A percentile compares a stretch with the other conserved stretches of the same genome.
Evolutionary conservation across 2,329 filamentous ascomycete genomes (phyloP).

Genomic region (Stachybotrys echinatus): DNA sequence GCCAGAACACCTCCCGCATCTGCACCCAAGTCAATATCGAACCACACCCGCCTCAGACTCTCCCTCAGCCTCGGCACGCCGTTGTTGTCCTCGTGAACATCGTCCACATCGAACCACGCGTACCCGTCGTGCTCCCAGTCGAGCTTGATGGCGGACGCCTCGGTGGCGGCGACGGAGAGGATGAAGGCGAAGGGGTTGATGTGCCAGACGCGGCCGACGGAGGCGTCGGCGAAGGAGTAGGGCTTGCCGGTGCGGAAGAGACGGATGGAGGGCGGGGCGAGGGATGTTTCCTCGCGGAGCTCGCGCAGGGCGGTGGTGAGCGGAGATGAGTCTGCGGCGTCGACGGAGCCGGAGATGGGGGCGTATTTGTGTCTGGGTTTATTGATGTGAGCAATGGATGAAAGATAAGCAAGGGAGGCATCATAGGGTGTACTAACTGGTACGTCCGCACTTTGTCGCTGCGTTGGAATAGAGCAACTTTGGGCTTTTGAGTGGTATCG

Average conservation of each 20-base stretch:
- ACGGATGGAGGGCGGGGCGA: slow-evolving; percentile 39
- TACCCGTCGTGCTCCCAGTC: slow-evolving; percentile 60
- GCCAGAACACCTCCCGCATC: slow-evolving; percentile 39
- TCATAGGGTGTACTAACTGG: slow-evolving; percentile 39
- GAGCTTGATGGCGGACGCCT: slow-evolving; percentile 39
- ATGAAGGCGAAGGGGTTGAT: slow-evolving; percentile 58
- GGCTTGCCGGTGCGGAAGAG: slow-evolving; percentile 53
- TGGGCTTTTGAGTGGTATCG: slow-evolving; percentile 28
- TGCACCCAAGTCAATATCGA: slow-evolving; percentile 44
- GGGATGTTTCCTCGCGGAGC: slow-evolving; percentile 55
- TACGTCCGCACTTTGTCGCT: slow-evolving; percentile 57
- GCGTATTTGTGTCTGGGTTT: slow-evolving; percentile 47
- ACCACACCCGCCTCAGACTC: slow-evolving; percentile 54
- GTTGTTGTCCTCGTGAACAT: slow-evolving; percentile 38
- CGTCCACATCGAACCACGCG: slow-evolving; percentile 50
- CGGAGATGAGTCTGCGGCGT: slow-evolving; percentile 44
- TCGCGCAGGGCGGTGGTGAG: slow-evolving; percentile 57
- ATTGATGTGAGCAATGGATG: neutral
- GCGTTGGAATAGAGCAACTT: slow-evolving; percentile 57
- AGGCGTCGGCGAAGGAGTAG: slow-evolving; percentile 50
- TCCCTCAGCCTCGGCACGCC: slow-evolving; percentile 54
- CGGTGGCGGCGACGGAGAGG: slow-evolving; percentile 34
- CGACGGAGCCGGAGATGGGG: slow-evolving; percentile 58
- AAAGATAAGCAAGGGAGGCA: neutral
- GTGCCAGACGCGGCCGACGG: slow-evolving; percentile 52